Base-by-base conservation (phyloP, 2,329 filamentous ascomycete species). In the Verticillium dahliae region DNA sequence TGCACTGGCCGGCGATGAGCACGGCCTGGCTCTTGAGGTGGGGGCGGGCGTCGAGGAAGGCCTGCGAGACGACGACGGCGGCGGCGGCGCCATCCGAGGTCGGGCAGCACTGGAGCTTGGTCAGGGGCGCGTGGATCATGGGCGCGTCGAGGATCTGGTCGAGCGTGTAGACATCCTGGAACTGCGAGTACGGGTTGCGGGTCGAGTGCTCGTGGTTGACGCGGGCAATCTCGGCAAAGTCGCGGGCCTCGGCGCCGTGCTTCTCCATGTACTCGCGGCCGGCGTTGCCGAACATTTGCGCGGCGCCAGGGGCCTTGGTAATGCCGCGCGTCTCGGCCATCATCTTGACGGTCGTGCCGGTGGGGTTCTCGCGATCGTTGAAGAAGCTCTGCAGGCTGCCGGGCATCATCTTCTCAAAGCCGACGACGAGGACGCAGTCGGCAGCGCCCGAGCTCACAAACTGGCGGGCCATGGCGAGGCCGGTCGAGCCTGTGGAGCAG, bases 61-160 rank as follows among this genome's bases (percentile, higher is more conserved):
- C 84, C 76, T 97, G 89, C 0, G 92, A 96, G 60, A 97, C 92
- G 59, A 99, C 80, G 37, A 98, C 88, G 14, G 91, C 91, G 1
- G 95, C 92, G 1, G 92, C 94, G 56, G 89, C 91, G 57, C 94
- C 94, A 75, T 98, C 95, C 0, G 92, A 96, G 1, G 94, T 98
- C 1, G 95, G 94, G 77, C 94, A 97, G 84, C 94, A 98, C 79
- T 98, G 95, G n/a, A 98, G 87, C 78, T 97, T 98, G 62, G 95
- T 98, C 61, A 98, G 83, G 15, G 94, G 94, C 66, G 86, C 86
- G 77, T 91, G 87, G 75, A 98, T 91, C 83, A 87, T 90, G 63
- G 91, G 81, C 0, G 91, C 79, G 41, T 88, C 80, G 72, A 91
- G 76, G 73, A 98, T 82, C 76, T 98, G 88, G 37, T 97, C 90